A percentile compares a stretch with the other conserved stretches of the same genome.
Conservation (phyloP, 441 rosid species). For the Rhodomyrtus psidioides region DNA sequence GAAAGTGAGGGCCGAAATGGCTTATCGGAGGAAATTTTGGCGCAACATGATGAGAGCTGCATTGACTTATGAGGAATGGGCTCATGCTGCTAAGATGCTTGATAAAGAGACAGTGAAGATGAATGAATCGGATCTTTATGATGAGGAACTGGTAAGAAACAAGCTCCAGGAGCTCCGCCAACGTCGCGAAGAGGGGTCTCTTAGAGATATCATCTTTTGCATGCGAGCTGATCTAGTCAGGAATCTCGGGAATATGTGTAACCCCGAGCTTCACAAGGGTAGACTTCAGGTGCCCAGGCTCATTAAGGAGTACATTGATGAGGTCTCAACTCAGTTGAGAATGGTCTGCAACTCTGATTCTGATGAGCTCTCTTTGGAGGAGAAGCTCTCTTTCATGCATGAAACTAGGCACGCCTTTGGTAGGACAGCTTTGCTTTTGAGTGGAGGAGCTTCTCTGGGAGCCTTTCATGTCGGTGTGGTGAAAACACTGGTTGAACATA, state of each 20-base stretch:
- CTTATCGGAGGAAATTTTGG: constrained; percentile 91
- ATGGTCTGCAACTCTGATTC: constrained; percentile 82
- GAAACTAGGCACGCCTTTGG: constrained; percentile 96
- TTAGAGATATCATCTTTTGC: constrained; percentile 84
- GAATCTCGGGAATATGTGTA: constrained; percentile 96
- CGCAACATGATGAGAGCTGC: constrained; percentile 94
- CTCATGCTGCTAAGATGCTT: constrained; percentile 95
- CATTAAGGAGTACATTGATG: constrained; percentile 87
- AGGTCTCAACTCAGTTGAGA: constrained; percentile 79
- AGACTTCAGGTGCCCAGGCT: constrained; percentile 86
- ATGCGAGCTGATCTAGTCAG: constrained; percentile 96
- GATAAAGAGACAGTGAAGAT: constrained; percentile 74
- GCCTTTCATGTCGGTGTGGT: constrained; percentile 87
- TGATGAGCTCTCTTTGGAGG: constrained; percentile 81
- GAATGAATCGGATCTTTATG: constrained; percentile 72
- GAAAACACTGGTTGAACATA: constrained; percentile 79
- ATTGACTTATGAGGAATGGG: constrained; percentile 93
- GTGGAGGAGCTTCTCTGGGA: constrained; percentile 98
- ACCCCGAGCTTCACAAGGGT: constrained; percentile 92
- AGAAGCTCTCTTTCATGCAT: constrained; percentile 89
- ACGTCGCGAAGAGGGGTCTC: constrained; percentile 79
- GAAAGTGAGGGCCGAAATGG: constrained; percentile 80
- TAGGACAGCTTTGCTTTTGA: constrained; percentile 89
- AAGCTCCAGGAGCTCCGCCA: constrained; percentile 77
- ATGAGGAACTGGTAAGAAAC: constrained; percentile 81